These are phyloP conservation scores for Seminavis robusta DNA, from an alignment of 108 stramenopile genomes.

Conservation along the genomic window DNA sequence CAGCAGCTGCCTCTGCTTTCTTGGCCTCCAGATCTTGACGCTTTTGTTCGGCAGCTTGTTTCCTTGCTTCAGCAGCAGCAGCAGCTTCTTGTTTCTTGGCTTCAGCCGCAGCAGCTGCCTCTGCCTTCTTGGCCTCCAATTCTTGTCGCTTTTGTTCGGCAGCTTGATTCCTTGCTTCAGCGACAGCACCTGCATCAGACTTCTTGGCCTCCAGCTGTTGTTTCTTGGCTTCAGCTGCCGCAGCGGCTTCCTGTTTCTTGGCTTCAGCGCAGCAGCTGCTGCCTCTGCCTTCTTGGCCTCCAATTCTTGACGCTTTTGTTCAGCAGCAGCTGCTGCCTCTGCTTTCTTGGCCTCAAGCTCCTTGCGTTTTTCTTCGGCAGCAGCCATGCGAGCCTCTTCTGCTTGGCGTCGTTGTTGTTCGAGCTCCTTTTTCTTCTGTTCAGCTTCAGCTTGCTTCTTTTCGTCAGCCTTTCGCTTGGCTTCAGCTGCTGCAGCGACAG, in stretches of 20 bases:
- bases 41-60: constrained; percentile 2
- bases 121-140: not conserved
- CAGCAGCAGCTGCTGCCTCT: constrained; percentile 25
- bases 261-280: not conserved
- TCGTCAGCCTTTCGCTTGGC: constrained; percentile 11
- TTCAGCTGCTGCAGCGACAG: constrained; percentile 8
- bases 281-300: constrained; percentile 14
- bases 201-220: constrained; percentile 7
- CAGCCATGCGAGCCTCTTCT: not conserved
- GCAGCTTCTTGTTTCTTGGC: constrained; percentile 2
- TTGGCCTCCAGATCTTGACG: constrained; percentile 14
- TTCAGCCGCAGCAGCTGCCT: constrained; percentile 2
- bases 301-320: constrained; percentile 19
- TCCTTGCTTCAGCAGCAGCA: too few species aligned
- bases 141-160: too few species aligned
- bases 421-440: not conserved
- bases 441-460: constrained; percentile 3
- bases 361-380: too few species aligned
- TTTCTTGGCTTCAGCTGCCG: constrained; percentile 28
- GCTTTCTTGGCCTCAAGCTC: not conserved
- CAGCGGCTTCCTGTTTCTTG: constrained; percentile 14
- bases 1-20: constrained; percentile 6
- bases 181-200: not conserved
- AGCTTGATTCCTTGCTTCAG: constrained; percentile 9
- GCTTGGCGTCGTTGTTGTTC: not conserved